Percentiles rank a stretch among this genome's conserved stretches.
phyloP scores from a whole-genome alignment of 139 green algal genomes.

The Auxenochlorella pyrenoidosa region DNA sequence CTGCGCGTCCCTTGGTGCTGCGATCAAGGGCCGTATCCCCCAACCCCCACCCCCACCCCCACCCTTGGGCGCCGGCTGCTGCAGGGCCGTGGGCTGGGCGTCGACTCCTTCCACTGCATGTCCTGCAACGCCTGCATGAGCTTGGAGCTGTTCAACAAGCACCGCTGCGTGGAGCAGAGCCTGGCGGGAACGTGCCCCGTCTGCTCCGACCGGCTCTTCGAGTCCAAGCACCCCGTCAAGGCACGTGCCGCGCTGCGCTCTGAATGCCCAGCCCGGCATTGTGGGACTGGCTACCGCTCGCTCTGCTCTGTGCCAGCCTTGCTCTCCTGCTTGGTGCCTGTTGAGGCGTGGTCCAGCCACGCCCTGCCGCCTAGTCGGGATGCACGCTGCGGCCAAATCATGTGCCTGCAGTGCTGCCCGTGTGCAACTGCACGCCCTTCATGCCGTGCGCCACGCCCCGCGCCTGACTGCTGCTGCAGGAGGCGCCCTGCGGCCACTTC shows the following conservation, averaged over 20 bases:
- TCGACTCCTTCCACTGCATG: conserved; percentile 99
- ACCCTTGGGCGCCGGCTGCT: too few relatives aligned
- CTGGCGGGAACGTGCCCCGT: conserved; percentile 94
- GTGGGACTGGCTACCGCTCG: too few relatives aligned
- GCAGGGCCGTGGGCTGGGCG: conserved; percentile 77
- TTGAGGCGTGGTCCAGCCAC: too few relatives aligned
- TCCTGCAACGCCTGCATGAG: conserved; percentile 98
- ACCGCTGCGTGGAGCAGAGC: conserved; percentile 90
- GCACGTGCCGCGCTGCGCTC: not conserved
- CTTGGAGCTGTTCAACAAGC: conserved; percentile 83
- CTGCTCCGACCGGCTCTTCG: conserved; percentile 96
- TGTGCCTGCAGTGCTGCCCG: not conserved
- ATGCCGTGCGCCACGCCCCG: not conserved
- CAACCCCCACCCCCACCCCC: too few relatives aligned
- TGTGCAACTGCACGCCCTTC: not conserved
- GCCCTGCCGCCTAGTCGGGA: not conserved
- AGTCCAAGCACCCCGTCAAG: conserved; percentile 84
- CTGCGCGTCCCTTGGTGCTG: too few relatives aligned
- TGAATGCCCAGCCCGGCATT: too few relatives aligned
- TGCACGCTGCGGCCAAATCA: not conserved
- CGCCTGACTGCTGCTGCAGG: conserved; percentile 45
- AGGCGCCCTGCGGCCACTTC: conserved; percentile 96
- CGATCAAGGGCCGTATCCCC: too few relatives aligned
- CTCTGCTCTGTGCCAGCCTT: too few relatives aligned
- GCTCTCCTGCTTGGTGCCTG: too few relatives aligned